Evolutionary conservation across 179 eudicot species (phyloP).

Genomic region (Carnegiea gigantea): DNA sequence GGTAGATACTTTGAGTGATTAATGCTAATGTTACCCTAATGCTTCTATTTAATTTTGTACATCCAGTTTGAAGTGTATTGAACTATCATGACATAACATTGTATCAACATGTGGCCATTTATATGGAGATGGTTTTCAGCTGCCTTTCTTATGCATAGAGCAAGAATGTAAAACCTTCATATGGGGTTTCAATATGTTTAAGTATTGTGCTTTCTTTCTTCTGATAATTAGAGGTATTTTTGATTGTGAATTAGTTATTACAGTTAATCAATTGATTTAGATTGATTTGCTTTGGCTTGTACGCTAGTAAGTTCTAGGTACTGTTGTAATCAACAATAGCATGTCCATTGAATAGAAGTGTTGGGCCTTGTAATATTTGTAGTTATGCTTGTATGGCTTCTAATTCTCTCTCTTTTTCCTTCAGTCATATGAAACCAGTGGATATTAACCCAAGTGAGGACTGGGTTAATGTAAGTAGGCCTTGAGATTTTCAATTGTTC

Average conservation of each 20-base stretch:
- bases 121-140: not conserved
- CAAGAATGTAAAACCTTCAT: not conserved
- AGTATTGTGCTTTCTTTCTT: not conserved
- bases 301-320: not conserved
- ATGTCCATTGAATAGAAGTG: not conserved
- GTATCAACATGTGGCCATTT: not conserved
- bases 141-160: not conserved
- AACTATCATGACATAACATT: not conserved
- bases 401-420: conserved; percentile 17
- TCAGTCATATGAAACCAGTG: conserved; percentile 92
- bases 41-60: not conserved
- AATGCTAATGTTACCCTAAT: not conserved
- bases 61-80: not conserved
- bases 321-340: not conserved
- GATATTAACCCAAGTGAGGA: conserved; percentile 88
- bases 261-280: not conserved
- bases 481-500: not conserved
- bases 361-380: not conserved
- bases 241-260: not conserved
- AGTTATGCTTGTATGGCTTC: not conserved
- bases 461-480: conserved; percentile 80
- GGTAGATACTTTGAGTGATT: conserved; percentile 41
- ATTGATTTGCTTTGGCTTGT: conserved; percentile 9
- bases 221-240: not conserved
- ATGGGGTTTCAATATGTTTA: not conserved